phyloP scores from a whole-genome alignment of 495 filamentous ascomycete genomes.

The Penicillium paradoxum region DNA sequence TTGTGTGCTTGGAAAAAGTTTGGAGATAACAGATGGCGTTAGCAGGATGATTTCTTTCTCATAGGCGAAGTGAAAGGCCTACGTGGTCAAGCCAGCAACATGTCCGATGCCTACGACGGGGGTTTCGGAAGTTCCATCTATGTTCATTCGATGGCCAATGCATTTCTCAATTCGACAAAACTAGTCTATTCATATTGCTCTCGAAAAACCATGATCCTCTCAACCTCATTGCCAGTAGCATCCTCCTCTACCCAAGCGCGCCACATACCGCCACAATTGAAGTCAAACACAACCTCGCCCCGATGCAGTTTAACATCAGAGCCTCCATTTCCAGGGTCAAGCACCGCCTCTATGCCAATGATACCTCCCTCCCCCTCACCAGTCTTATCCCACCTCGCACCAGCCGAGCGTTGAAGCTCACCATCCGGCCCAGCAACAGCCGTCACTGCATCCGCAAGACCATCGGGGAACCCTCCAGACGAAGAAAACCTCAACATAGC shows the following conservation, averaged over 20 bases:
- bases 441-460: slow-evolving; percentile 47
- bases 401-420: slow-evolving; percentile 72
- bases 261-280: slow-evolving; percentile 91
- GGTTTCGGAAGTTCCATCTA: no score
- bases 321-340: slow-evolving; percentile 17
- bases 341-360: slow-evolving; percentile 72
- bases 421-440: slow-evolving; percentile 66
- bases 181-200: slow-evolving; percentile 30
- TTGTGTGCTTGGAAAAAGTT: no score
- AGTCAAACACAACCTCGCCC: slow-evolving; percentile 62
- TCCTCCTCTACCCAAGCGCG: slow-evolving; percentile 74
- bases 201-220: slow-evolving; percentile 60
- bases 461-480: slow-evolving; percentile 16
- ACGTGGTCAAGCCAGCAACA: no score
- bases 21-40: no score
- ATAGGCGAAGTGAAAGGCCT: no score
- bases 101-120: no score
- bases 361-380: slow-evolving; percentile 84
- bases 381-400: slow-evolving; percentile 65
- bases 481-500: slow-evolving; percentile 65
- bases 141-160: no score
- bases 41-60: no score
- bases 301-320: slow-evolving; percentile 26
- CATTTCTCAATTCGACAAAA: no score
- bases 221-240: slow-evolving; percentile 48